Conservation (phyloP, 164 flowering plant species). For the Aristolochia fimbriata region DNA sequence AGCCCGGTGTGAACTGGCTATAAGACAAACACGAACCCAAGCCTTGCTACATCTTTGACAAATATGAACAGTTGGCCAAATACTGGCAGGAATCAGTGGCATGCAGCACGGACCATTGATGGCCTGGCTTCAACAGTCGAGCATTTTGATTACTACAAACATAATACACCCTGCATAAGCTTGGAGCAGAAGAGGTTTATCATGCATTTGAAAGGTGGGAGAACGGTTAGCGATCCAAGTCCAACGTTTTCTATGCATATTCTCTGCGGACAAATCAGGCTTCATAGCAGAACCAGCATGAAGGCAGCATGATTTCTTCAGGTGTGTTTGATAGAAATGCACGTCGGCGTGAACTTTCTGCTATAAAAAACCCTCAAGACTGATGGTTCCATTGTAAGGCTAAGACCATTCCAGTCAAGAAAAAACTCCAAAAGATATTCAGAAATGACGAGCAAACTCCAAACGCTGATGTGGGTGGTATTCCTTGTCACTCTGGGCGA, state of each 20-base stretch:
- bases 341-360: constrained; percentile 1
- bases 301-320: constrained; percentile 11
- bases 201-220: no score
- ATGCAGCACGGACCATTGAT: no score
- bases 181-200: no score
- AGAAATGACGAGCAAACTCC: not conserved
- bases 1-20: no score
- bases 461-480: not conserved
- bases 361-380: constrained; percentile 2
- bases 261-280: not conserved
- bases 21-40: no score
- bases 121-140: no score
- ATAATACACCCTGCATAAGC: no score
- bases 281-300: constrained; percentile 2
- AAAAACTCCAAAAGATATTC: not conserved
- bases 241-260: constrained; percentile 4
- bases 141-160: no score
- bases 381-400: not conserved
- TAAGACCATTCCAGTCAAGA: not conserved
- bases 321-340: constrained; percentile 16
- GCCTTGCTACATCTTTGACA: no score
- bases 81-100: no score
- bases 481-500: constrained; percentile 20
- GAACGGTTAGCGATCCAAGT: constrained; percentile 9
- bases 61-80: no score